Conservation (phyloP, 2,329 filamentous ascomycete genomes). For the Cordyceps pruinosa region DNA sequence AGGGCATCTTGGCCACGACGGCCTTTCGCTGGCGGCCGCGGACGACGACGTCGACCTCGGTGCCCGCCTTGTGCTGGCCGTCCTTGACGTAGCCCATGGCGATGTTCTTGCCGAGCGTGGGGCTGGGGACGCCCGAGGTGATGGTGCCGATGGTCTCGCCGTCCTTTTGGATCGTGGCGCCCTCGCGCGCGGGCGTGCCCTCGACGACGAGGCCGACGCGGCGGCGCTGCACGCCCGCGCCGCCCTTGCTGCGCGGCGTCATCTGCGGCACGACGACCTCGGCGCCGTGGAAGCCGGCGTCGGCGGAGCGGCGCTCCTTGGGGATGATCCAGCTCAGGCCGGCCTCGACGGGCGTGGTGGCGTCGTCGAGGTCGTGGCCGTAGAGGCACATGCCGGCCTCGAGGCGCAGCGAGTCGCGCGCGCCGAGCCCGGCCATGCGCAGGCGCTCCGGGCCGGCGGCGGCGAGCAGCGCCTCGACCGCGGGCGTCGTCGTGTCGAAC, state of each 20-base stretch:
- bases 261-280: constrained; percentile 72
- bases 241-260: constrained; percentile 64
- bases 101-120: constrained; percentile 81
- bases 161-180: constrained; percentile 65
- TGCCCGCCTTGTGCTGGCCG: constrained; percentile 76
- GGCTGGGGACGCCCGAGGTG: constrained; percentile 86
- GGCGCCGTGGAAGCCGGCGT: constrained; percentile 77
- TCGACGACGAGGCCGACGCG: constrained; percentile 77
- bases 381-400: constrained; percentile 99
- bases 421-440: constrained; percentile 79
- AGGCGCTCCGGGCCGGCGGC: constrained; percentile 55
- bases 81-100: constrained; percentile 90
- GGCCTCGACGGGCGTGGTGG: constrained; percentile 53
- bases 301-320: constrained; percentile 56
- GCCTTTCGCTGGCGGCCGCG: constrained; percentile 70
- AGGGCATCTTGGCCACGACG: constrained; percentile 81
- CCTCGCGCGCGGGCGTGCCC: constrained; percentile 84
- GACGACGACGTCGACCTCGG: constrained; percentile 70
- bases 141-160: constrained; percentile 67
- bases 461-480: constrained; percentile 61
- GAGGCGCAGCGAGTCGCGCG: constrained; percentile 83
- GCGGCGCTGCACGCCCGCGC: constrained; percentile 60
- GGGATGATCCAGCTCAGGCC: constrained; percentile 72
- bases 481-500: constrained; percentile 39
- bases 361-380: constrained; percentile 90